Evolutionary conservation across 2,329 filamentous ascomycete species (phyloP), one percentile per base, ranked within the genome.

Genomic region (Huntiella savannae): DNA sequence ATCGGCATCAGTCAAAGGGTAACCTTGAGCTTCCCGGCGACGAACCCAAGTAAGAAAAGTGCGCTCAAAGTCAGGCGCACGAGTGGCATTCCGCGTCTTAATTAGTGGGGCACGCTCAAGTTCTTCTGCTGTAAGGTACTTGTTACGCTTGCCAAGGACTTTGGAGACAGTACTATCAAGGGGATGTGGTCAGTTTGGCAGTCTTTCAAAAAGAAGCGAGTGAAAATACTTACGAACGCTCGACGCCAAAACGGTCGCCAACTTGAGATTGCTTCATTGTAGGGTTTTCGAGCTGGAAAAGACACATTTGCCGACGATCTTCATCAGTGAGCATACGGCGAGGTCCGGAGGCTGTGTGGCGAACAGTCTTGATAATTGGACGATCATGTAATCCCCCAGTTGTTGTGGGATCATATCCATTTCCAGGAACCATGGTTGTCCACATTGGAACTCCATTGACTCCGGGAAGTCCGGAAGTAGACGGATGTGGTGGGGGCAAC

Each of bases 231-330:
- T 77, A 96, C 91, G 91, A 96, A 79, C 91, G 70, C 65, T 98
- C 91, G 45, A 98, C 91, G 33, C 87, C 88, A 63, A 98, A 98
- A 59, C 86, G 77, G 49, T 79, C 81, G 63, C 91, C 91, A 63
- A 98, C 98, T 58, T 96, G 88, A 13, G 86, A 91, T 65, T 98
- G 91, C 63, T 94, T 94, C 40, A 85, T 79, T 42, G 76, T 79
- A 16, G 88, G 91, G 58, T 96, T 79, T 52, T 93, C 81, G 58
- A 91, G 82, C 55, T 88, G 82, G 61, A 88, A 95, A 57, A 85
- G 74, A 61, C 91, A 98, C 87, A 98, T 98, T 39, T 77, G 74
- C 53, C 86, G 75, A 52, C 91, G 81, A 59, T 96, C 87, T 49
- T 84, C 79, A 57, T 94, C 84, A 5, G 86, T 95, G 54, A 98